Evolutionary conservation across 306 rosid species (phyloP).

Genomic region (Lotus japonicus): DNA sequence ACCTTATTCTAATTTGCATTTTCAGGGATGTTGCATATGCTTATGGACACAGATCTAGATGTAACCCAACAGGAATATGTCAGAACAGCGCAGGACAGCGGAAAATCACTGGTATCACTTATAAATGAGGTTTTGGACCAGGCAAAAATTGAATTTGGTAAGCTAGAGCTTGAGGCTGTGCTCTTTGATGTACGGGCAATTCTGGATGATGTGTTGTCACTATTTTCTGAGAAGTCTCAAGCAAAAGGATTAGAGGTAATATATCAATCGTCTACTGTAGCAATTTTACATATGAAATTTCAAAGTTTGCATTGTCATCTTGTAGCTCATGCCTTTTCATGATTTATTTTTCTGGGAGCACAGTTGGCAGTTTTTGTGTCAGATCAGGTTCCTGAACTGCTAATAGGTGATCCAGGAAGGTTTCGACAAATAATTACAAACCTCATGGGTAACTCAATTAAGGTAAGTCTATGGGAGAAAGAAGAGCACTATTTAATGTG

Average conservation of each 20-base stretch:
- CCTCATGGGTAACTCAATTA: conserved; percentile 78
- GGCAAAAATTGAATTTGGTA: conserved; percentile 93
- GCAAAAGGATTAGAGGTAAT: conserved; percentile 88
- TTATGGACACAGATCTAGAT: conserved; percentile 88
- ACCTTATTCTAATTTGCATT: conserved; percentile 19
- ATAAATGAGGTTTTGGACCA: conserved; percentile 90
- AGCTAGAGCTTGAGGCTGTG: conserved; percentile 89
- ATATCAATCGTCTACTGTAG: background rate
- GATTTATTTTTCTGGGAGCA: conserved; percentile 20
- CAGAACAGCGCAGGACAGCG: conserved; percentile 82
- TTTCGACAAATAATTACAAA: conserved; percentile 79
- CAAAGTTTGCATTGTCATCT: conserved; percentile 22
- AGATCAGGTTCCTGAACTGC: conserved; percentile 66
- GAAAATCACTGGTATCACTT: conserved; percentile 83
- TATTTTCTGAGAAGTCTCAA: conserved; percentile 86
- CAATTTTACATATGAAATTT: background rate
- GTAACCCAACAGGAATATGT: conserved; percentile 83
- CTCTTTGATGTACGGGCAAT: conserved; percentile 61
- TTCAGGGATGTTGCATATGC: conserved; percentile 93
- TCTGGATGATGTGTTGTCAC: conserved; percentile 80
- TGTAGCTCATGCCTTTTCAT: conserved; percentile 9
- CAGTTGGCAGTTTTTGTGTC: conserved; percentile 80
- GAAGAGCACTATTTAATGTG: background rate
- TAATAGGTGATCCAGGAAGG: conserved; percentile 79
- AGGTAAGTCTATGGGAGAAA: conserved; percentile 33